Percentiles rank a stretch among this genome's conserved stretches.
Evolutionary conservation across 164 flowering plant genomes (phyloP).

Genomic region (Protea cynaroides): DNA sequence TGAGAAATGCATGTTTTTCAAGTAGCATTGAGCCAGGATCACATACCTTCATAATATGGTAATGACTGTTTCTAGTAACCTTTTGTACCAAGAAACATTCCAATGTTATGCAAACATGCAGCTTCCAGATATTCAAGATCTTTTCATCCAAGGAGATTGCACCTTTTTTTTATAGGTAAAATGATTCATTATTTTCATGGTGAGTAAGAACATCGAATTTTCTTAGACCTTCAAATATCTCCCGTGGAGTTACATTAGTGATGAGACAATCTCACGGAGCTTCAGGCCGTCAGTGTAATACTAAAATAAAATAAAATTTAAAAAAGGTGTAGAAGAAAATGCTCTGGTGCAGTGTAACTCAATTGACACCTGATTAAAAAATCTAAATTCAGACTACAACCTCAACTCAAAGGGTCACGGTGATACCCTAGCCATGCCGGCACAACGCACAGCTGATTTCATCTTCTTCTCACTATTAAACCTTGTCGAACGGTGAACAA

Average conservation of each 20-base stretch:
- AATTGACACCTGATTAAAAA: neutral
- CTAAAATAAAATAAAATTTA: no score
- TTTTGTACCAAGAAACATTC: constrained; percentile 45
- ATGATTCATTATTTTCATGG: constrained; percentile 14
- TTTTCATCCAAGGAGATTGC: constrained; percentile 29
- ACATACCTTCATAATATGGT: constrained; percentile 47
- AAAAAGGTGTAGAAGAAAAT: no score
- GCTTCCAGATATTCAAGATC: constrained; percentile 80
- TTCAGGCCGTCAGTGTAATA: no score
- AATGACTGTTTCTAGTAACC: constrained; percentile 69
- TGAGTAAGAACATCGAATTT: constrained; percentile 22
- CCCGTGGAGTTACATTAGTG: constrained; percentile 28
- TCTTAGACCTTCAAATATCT: constrained; percentile 44
- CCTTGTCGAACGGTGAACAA: constrained; percentile 41
- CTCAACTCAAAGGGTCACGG: neutral
- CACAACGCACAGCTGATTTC: constrained; percentile 33
- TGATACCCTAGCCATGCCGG: constrained; percentile 48
- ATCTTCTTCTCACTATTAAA: constrained; percentile 49
- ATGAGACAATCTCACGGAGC: constrained; percentile 6
- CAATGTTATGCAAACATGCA: constrained; percentile 69
- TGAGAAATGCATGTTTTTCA: neutral
- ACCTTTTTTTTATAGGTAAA: no score
- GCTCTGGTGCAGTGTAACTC: no score
- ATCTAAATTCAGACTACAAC: neutral
- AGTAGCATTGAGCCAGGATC: constrained; percentile 3